A percentile compares a stretch with the other conserved stretches of the same genome.
Evolutionary conservation across 1,139 yeast genomes (phyloP).

Genomic region (Yamadazyma trypodendri): DNA sequence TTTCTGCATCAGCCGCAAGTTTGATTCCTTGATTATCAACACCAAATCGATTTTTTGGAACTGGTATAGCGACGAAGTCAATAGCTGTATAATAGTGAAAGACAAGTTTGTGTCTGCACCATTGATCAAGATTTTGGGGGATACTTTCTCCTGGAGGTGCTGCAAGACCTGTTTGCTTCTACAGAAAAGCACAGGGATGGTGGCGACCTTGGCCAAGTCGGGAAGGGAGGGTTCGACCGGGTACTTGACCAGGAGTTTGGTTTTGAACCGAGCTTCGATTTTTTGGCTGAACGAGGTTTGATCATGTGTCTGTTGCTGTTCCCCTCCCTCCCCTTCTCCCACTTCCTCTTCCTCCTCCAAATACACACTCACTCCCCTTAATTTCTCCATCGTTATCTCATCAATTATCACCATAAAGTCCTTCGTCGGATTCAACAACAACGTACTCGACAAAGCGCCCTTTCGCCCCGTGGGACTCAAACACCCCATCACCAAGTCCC

Average conservation of each 20-base stretch:
- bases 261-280: background rate
- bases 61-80: slow-evolving; percentile 25
- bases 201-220: slow-evolving; percentile 33
- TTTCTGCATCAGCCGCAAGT: slow-evolving; percentile 20
- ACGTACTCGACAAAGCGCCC: slow-evolving; percentile 38
- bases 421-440: slow-evolving; percentile 32
- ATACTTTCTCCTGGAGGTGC: slow-evolving; percentile 20
- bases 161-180: slow-evolving; percentile 39
- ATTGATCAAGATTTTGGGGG: slow-evolving; percentile 37
- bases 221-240: slow-evolving; percentile 19
- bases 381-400: slow-evolving; percentile 21
- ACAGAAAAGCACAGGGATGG: slow-evolving; percentile 39
- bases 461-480: slow-evolving; percentile 34
- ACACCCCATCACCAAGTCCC: slow-evolving; percentile 38
- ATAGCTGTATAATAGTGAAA: slow-evolving; percentile 33
- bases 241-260: slow-evolving; percentile 7
- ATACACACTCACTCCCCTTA: slow-evolving; percentile 19
- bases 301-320: too few species aligned
- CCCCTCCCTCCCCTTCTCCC: too few species aligned
- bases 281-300: slow-evolving; percentile 1
- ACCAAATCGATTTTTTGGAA: slow-evolving; percentile 29
- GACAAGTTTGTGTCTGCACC: slow-evolving; percentile 48
- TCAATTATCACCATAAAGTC: slow-evolving; percentile 33
- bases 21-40: slow-evolving; percentile 32
- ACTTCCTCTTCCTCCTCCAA: background rate